phyloP scores from a whole-genome alignment of 805 yeast species.

The Tetrapisispora nanseiensis region DNA sequence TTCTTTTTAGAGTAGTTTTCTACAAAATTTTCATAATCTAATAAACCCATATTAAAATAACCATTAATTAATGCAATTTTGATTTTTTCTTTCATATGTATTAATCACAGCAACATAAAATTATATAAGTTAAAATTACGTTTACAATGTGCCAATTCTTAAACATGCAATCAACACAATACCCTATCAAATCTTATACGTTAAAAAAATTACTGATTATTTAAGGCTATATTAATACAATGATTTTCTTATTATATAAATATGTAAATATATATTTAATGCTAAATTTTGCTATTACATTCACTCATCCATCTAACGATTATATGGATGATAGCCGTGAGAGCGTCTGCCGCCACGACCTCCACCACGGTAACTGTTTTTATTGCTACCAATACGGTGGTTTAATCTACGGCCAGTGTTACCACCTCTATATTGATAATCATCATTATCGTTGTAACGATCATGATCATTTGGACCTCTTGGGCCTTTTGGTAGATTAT shows the following conservation, averaged over 20 bases:
- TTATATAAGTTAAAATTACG: too few species aligned
- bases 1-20: conserved; percentile 9
- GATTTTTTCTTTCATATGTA: too few species aligned
- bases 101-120: too few species aligned
- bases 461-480: conserved; percentile 25
- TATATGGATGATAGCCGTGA: conserved; percentile 25
- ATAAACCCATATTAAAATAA: conserved; percentile 2
- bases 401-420: conserved; percentile 3
- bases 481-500: conserved; percentile 41
- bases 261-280: not conserved
- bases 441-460: conserved; percentile 10
- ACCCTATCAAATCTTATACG: too few species aligned
- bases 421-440: conserved; percentile 12
- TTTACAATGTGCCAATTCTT: too few species aligned
- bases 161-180: too few species aligned
- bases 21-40: conserved; percentile 5
- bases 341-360: conserved; percentile 17
- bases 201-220: not conserved
- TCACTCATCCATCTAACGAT: conserved; percentile 11
- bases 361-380: conserved; percentile 19
- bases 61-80: not conserved
- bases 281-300: not conserved
- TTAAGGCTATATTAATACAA: not conserved
- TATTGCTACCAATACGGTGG: conserved; percentile 10
- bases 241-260: not conserved